phyloP scores from a whole-genome alignment of 257 asterid genomes.

The Ligustrum vulgare region DNA sequence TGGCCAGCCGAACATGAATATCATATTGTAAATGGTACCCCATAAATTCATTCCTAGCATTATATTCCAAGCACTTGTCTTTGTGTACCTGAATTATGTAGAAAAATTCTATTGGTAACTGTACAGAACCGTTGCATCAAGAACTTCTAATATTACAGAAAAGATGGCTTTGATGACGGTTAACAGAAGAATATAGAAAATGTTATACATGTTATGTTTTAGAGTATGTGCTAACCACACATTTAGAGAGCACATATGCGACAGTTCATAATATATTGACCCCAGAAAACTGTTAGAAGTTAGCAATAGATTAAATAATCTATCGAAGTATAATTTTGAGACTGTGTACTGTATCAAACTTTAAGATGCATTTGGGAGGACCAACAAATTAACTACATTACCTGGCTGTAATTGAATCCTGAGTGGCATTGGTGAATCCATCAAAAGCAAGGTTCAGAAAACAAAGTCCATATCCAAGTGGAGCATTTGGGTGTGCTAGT shows the following conservation, averaged over 20 bases:
- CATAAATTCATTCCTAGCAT: constrained; percentile 99
- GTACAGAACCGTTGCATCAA: neutral
- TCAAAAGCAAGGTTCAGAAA: constrained; percentile 92
- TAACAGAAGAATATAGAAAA: neutral
- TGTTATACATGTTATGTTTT: neutral
- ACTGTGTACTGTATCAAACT: neutral
- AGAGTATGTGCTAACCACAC: neutral
- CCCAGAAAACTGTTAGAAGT: neutral
- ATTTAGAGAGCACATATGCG: neutral
- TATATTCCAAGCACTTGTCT: constrained; percentile 92
- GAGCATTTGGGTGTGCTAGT: constrained; percentile 92
- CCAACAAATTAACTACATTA: constrained; percentile 11
- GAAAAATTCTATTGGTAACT: constrained; percentile 9
- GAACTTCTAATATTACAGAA: neutral
- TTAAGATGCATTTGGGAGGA: neutral
- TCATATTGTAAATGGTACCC: constrained; percentile 89
- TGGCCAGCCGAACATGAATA: constrained; percentile 90
- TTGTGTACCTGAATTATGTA: constrained; percentile 67
- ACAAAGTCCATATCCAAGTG: constrained; percentile 90
- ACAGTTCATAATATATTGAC: neutral
- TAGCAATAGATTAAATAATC: neutral
- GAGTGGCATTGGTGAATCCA: constrained; percentile 99
- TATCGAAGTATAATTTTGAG: neutral
- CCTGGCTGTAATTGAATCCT: constrained; percentile 91
- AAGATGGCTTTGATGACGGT: neutral